A percentile compares a stretch with the other conserved stretches of the same genome.
These are phyloP conservation scores for Aspergillus sclerotiicarbonarius DNA, from an alignment of 495 filamentous ascomycete species.

Conservation along the genomic window DNA sequence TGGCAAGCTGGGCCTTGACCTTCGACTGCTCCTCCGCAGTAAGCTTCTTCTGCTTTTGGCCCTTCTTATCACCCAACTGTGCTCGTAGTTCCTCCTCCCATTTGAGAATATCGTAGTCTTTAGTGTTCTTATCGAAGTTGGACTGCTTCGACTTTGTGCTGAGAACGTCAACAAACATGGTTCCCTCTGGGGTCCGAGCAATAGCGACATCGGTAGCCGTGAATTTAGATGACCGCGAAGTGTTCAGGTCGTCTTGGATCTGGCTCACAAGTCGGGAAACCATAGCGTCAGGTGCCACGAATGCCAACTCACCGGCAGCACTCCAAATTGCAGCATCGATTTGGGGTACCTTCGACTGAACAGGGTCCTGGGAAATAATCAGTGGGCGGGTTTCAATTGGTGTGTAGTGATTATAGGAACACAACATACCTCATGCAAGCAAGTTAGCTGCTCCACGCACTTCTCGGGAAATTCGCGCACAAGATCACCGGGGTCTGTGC, in stretches of 20 bases:
- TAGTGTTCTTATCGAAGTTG: slow-evolving; percentile 75
- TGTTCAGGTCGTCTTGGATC: slow-evolving; percentile 67
- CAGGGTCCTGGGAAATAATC: slow-evolving; percentile 25
- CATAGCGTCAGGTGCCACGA: slow-evolving; percentile 83
- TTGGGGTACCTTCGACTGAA: slow-evolving; percentile 39
- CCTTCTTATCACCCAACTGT: slow-evolving; percentile 89
- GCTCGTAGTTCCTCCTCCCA: slow-evolving; percentile 93
- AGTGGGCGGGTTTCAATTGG: background rate
- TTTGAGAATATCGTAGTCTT: slow-evolving; percentile 92
- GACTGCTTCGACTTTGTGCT: slow-evolving; percentile 67
- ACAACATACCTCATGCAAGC: slow-evolving; percentile 30
- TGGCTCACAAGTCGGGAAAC: slow-evolving; percentile 71
- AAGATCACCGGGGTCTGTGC: slow-evolving; percentile 78
- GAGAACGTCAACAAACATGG: slow-evolving; percentile 84
- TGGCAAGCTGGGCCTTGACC: slow-evolving; percentile 85
- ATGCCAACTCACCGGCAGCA: slow-evolving; percentile 85
- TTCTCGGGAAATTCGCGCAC: slow-evolving; percentile 50
- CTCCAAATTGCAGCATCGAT: slow-evolving; percentile 69
- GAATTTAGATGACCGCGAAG: slow-evolving; percentile 61
- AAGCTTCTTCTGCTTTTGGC: slow-evolving; percentile 83
- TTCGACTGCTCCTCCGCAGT: slow-evolving; percentile 83
- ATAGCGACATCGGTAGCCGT: slow-evolving; percentile 88
- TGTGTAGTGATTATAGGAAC: background rate
- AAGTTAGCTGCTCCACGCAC: slow-evolving; percentile 48
- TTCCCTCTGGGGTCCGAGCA: slow-evolving; percentile 82